Evolutionary conservation across 2,329 filamentous ascomycete genomes (phyloP).

Genomic region (Hypoxylon sp.): DNA sequence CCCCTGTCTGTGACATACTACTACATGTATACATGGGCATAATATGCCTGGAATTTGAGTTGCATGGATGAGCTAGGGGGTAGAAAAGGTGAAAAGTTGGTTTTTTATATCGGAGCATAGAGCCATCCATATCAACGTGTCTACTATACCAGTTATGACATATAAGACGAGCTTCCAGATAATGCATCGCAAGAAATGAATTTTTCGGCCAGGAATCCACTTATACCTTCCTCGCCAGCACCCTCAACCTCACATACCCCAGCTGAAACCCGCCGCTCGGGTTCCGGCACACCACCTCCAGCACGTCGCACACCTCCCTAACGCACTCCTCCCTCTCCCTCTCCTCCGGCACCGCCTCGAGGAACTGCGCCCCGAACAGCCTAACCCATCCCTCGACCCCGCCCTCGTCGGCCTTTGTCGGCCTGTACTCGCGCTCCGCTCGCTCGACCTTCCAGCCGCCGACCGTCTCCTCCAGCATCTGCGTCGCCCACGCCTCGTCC

Average conservation of each 20-base stretch:
- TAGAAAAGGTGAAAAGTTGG: too few species aligned
- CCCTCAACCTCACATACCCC: conserved; percentile 66
- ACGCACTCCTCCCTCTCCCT: conserved; percentile 64
- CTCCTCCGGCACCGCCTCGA: conserved; percentile 63
- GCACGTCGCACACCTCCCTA: conserved; percentile 64
- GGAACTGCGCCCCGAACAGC: conserved; percentile 70
- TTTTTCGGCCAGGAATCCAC: not conserved
- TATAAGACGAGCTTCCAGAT: too few species aligned
- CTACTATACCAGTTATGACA: too few species aligned
- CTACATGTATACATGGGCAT: too few species aligned
- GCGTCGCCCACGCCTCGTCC: conserved; percentile 68
- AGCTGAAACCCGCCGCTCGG: conserved; percentile 68
- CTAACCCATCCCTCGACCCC: conserved; percentile 75
- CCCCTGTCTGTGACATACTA: too few species aligned
- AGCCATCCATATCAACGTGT: too few species aligned
- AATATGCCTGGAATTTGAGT: too few species aligned
- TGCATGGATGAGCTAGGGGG: too few species aligned
- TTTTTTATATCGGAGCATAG: too few species aligned
- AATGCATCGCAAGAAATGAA: too few species aligned
- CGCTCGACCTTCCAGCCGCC: conserved; percentile 63
- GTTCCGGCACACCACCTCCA: conserved; percentile 66
- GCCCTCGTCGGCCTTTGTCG: conserved; percentile 68
- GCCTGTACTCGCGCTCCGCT: conserved; percentile 73
- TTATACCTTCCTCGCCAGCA: conserved; percentile 57
- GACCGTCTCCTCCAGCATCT: conserved; percentile 56